Percentiles rank a stretch among this genome's conserved stretches.
Conservation (phyloP, 306 rosid species). For the Cicer yamashitae region DNA sequence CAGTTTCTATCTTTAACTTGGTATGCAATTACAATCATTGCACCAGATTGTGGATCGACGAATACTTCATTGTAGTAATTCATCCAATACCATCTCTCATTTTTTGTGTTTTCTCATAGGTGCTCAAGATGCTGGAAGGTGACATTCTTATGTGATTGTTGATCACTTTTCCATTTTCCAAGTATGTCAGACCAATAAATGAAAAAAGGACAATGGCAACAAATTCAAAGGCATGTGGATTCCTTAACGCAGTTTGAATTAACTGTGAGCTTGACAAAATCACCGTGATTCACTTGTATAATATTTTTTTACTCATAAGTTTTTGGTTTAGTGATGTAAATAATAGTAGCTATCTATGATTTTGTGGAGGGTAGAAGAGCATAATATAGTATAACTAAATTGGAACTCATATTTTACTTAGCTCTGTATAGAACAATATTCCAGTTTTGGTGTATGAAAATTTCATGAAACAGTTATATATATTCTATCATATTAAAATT, state of each 20-base stretch:
- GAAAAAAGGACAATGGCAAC: slow-evolving; percentile 1
- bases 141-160: slow-evolving; percentile 63
- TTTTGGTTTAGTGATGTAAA: slow-evolving; percentile 28
- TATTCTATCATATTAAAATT: background rate
- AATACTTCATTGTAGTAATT: no score
- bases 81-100: slow-evolving; percentile 20
- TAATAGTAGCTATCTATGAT: slow-evolving; percentile 5
- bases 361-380: slow-evolving; percentile 33
- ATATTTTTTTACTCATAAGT: slow-evolving; percentile 5
- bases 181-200: no score
- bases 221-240: slow-evolving; percentile 14
- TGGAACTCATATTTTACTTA: slow-evolving; percentile 20
- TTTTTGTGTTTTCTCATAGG: slow-evolving; percentile 51
- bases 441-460: slow-evolving; percentile 36
- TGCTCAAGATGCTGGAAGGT: slow-evolving; percentile 91
- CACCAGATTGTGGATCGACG: no score
- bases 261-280: no score
- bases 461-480: background rate
- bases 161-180: no score
- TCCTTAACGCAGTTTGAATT: no score
- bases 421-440: slow-evolving; percentile 40
- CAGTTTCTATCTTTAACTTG: no score
- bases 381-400: slow-evolving; percentile 19
- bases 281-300: background rate
- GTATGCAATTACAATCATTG: no score